Conservation (phyloP, 306 rosid species). For the Ochetophila trinervis region DNA sequence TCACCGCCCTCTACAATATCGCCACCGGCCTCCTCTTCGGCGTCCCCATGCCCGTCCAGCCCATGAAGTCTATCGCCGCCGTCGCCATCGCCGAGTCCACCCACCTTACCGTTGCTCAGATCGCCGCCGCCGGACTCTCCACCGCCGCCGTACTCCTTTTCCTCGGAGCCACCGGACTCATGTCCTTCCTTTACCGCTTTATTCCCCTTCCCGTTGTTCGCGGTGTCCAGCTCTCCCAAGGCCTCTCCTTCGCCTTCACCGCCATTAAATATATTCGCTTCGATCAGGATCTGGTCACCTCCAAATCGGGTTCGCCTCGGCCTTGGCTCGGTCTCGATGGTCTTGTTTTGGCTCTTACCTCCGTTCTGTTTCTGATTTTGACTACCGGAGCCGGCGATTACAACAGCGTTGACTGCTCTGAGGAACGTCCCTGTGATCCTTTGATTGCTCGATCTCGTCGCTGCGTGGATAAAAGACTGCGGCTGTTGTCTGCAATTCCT, state of each 20-base stretch:
- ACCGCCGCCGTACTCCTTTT: constrained; percentile 66
- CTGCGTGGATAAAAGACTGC: constrained; percentile 23
- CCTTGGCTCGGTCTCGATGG: constrained; percentile 70
- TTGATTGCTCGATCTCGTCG: not conserved
- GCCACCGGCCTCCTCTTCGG: constrained; percentile 74
- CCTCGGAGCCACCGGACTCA: constrained; percentile 66
- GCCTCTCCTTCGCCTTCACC: constrained; percentile 68
- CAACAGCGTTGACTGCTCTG: not conserved
- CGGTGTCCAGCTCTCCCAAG: constrained; percentile 84
- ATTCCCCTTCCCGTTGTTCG: constrained; percentile 86
- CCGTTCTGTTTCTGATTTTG: constrained; percentile 48
- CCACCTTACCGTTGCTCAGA: constrained; percentile 66
- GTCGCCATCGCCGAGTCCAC: constrained; percentile 71
- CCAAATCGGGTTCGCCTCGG: constrained; percentile 47
- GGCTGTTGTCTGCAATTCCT: constrained; percentile 43
- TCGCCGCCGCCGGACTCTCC: constrained; percentile 74
- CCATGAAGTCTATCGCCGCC: constrained; percentile 90
- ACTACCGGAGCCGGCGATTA: constrained; percentile 67
- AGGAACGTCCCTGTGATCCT: not conserved
- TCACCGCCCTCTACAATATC: constrained; percentile 75
- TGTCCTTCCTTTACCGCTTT: constrained; percentile 72
- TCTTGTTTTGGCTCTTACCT: constrained; percentile 43
- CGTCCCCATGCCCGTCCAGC: constrained; percentile 90
- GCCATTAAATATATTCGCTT: constrained; percentile 73
- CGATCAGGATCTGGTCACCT: constrained; percentile 45